Base-by-base conservation (phyloP, 306 rosid genomes). In the Citrullus mucosospermus region DNA sequence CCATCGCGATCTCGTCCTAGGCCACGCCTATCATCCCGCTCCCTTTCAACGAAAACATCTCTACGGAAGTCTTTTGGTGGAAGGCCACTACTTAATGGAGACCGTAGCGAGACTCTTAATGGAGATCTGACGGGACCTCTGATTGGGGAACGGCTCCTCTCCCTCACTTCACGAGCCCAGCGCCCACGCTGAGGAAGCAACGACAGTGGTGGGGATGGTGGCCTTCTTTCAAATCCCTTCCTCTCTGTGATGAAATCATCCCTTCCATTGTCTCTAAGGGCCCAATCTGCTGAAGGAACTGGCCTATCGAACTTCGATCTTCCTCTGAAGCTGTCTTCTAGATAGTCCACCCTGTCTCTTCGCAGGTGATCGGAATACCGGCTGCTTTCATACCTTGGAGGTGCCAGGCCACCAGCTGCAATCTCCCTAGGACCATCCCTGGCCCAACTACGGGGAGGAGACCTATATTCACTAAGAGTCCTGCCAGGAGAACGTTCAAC, bases 391-490 rank as follows among this genome's bases (percentile, higher is more conserved):
- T 88, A 89, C 87, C 95, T 89, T 8, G 90, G 85, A 69, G 91
- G 93, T 41, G 93, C 88, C 82, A 89, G 66, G 82, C 85, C 91
- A 72, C 87, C 88, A 76, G 89, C 72, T 43, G 87, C 93, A 77
- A 90, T 87, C 48, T 94, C 97, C 81, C 94, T 86, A 41, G 89
- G 90, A 55, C 87, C 88, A 56, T 90, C 92, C 86, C 98, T 92
- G 25, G 77, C 89, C 89, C 93, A 86, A 46, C 89, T 88, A 79
- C 90, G 96, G 68, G 91, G 98, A 77, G 98, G 97, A 68, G 97
- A 92, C 84, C 93, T 88, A 55, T 79, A 89, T 76, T 93, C 96
- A 75, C 85, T 88, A 81, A 85, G 41, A 80, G 78, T n/a, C 85
- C 97, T 88, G 78, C 89, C 98, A 1, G 91, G 90, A 30, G 97